Base-by-base conservation (phyloP, 2,329 filamentous ascomycete species). In the Aureobasidium sp. region DNA sequence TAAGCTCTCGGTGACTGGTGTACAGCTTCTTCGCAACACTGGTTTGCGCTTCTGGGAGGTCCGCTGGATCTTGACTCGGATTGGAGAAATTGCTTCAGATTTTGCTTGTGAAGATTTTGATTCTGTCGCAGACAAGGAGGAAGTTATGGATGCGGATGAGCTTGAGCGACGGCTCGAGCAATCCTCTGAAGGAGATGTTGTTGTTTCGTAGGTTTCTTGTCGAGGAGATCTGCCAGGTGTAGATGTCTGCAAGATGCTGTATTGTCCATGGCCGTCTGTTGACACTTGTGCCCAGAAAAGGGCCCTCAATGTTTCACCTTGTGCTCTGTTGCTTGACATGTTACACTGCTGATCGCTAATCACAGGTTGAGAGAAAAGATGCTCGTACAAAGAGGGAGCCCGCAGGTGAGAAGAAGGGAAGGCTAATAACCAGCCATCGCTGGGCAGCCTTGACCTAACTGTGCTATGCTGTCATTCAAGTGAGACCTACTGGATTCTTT, bases 1-100 rank as follows among this genome's bases (percentile, higher is more conserved):
- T 22, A 67, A 53, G 6, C 63, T 50, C 19, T 41, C 53, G 10
- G 21, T 41, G 19, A 57, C 56, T 3, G 64, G 64, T 37, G 63
- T 63, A 1, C 54, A 55, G 35, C 56, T 61, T 32, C 62, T 58
- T n/a, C 60, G 55, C 2, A 66, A 19, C 11, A 16, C 22, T 17
- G 53, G 53, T 37, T 42, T 42, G 44, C 34, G 35, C 16, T 37
- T 50, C 16, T 4, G 27, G 21, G 53, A 19, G 1, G 17, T 6
- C 16, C n/a, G 22, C 16, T 21, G 44, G 22, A 41, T 29, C n/a
- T 38, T 50, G 25, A 50, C 29, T 10, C 27, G 44, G 21, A 44
- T 16, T 19, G 49, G n/a, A 5, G 37, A 22, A 35, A 29, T 32
- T 4, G 30, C 3, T 16, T 25, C 25, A 1, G 10, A 21, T 10